Conservation (phyloP, 352 stramenopile species). For the Phytophthora crassamura region DNA sequence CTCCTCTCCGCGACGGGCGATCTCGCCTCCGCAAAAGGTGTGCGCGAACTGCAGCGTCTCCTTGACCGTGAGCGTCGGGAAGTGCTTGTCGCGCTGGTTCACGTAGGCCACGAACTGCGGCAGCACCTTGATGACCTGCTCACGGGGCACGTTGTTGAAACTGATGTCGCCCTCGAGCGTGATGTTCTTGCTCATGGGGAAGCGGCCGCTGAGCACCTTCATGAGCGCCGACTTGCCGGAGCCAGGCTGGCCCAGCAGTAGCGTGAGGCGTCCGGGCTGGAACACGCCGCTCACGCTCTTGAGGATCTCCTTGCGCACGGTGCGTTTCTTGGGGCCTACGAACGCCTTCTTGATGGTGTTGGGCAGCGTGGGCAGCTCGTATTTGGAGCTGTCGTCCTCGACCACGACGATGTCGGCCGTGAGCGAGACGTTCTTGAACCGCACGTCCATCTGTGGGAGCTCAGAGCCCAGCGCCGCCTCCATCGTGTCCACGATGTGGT, state of each 20-base stretch:
- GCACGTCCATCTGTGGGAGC: constrained; percentile 50
- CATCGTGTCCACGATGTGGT: constrained; percentile 25
- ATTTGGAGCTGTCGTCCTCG: constrained; percentile 24
- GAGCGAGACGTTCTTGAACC: constrained; percentile 51
- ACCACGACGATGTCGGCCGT: constrained; percentile 42
- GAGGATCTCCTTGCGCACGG: constrained; percentile 46
- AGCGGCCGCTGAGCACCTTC: constrained; percentile 46
- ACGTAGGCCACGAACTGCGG: constrained; percentile 47
- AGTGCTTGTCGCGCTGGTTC: constrained; percentile 44
- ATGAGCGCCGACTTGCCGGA: constrained; percentile 42
- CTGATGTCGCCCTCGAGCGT: constrained; percentile 37
- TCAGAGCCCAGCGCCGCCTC: constrained; percentile 25
- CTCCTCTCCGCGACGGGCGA: constrained; percentile 26
- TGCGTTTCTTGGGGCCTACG: constrained; percentile 32
- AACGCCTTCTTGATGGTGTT: constrained; percentile 39
- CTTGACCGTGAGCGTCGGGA: too few species aligned
- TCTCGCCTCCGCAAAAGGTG: neutral
- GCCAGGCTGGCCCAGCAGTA: constrained; percentile 35
- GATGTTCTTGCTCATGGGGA: constrained; percentile 41
- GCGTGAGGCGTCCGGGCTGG: constrained; percentile 39
- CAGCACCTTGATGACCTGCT: constrained; percentile 35
- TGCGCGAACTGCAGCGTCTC: constrained; percentile 35
- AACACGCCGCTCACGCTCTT: constrained; percentile 42
- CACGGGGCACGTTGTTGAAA: constrained; percentile 40
- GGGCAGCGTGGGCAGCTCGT: constrained; percentile 37